phyloP scores from a whole-genome alignment of 2,329 filamentous ascomycete genomes.

The Monosporascus sp. region DNA sequence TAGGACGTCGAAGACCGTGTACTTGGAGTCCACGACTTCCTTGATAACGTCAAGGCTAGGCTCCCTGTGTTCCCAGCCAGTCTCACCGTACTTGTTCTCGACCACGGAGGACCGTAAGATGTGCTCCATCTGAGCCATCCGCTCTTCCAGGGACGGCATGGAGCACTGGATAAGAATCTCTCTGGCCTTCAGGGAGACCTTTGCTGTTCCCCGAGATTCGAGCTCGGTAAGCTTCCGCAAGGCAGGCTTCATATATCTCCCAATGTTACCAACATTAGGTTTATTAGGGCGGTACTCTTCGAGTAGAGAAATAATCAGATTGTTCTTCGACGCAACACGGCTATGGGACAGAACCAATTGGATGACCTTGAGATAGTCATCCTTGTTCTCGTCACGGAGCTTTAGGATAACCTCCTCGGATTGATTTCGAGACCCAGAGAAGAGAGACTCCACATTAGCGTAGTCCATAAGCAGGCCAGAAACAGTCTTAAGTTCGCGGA shows the following conservation, averaged over 20 bases:
- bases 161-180: constrained; percentile 97
- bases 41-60: constrained; percentile 88
- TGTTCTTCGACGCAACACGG: constrained; percentile 88
- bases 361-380: constrained; percentile 79
- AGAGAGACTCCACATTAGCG: constrained; percentile 77
- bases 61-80: constrained; percentile 92
- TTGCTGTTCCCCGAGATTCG: constrained; percentile 78
- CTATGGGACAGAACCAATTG: constrained; percentile 91
- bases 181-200: constrained; percentile 94
- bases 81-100: constrained; percentile 96
- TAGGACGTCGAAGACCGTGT: constrained; percentile 95
- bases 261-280: constrained; percentile 81
- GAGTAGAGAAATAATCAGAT: constrained; percentile 83
- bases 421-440: constrained; percentile 77
- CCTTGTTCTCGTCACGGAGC: constrained; percentile 94
- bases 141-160: constrained; percentile 91
- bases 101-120: constrained; percentile 93
- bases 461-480: constrained; percentile 75
- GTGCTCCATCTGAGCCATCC: constrained; percentile 95
- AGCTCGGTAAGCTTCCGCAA: constrained; percentile 87
- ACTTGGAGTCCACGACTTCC: constrained; percentile 97
- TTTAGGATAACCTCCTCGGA: constrained; percentile 92
- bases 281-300: constrained; percentile 95
- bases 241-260: constrained; percentile 77
- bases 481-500: constrained; percentile 82